Evolutionary conservation across 768 basidiomycete genomes (phyloP), one percentile per base, ranked within the genome.

Genomic region (Cantharellus cinnabarinus): DNA sequence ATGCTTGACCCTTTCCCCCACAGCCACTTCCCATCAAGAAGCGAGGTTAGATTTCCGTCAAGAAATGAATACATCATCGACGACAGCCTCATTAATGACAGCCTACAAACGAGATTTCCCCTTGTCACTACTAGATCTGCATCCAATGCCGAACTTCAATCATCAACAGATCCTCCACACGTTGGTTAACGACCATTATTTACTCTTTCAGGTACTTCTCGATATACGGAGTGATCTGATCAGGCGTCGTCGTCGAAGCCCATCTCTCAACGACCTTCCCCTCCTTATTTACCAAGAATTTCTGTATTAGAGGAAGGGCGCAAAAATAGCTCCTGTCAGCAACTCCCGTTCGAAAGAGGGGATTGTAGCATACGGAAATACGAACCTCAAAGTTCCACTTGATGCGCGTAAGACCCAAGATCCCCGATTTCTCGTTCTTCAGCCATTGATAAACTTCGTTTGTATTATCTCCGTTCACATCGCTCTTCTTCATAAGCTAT

Each of bases 321-420:
- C 3, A n/a, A 29, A 29, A 29, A 29, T 1, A 29, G 20, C 20
- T 29, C 20, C 20, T 29, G 20, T 29, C 1, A 39, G 35, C 56
- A 7, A 38, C 10, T n/a, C 5, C 14, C 41, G 56, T 29, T 29
- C 20, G 48, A 50, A 29, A 29, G 20, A 29, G 20, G 40, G 58
- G 15, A 51, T 38, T 5, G 34, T 29, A 50, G 4, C 44, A 51
- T 50, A 35, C 4, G 37, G 29, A 42, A 14, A 59, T 57, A 15
- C 57, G 59, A 69, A 88, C 88, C 70, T 88, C 86, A 69, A 89
- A 89, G 70, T 90, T 90, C 89, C 88, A 90, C 79, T 88, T 87
- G 71, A 88, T 85, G 48, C 83, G 74, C 1, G 76, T 74, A 54
- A 86, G 70, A 15, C 86, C 84, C 55, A 88, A 66, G 34, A 89